phyloP scores from a whole-genome alignment of 148 eudicot genomes.

The Pharnaceum exiguum region DNA sequence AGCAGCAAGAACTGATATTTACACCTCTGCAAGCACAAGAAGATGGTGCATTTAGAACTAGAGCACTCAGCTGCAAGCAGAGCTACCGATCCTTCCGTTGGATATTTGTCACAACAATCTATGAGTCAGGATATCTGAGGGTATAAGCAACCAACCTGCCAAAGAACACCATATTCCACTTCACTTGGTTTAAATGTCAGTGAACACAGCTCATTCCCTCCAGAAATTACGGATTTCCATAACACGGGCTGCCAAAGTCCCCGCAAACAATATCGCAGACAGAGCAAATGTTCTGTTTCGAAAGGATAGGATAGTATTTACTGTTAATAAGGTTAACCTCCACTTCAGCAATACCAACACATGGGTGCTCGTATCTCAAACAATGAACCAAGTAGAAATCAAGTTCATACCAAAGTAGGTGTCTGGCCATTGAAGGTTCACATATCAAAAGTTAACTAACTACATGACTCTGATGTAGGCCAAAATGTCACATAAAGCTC shows the following conservation, averaged over 20 bases:
- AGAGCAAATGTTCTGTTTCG: constrained; percentile 55
- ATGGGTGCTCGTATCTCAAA: constrained; percentile 15
- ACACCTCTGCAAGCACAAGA: constrained; percentile 14
- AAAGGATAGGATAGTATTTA: constrained; percentile 55
- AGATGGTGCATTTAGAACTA: constrained; percentile 4
- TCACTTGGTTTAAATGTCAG: not conserved
- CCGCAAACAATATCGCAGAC: constrained; percentile 49
- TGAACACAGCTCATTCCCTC: not conserved
- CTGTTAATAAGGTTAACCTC: constrained; percentile 26
- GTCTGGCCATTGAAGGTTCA: constrained; percentile 52
- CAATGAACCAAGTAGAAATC: constrained; percentile 40
- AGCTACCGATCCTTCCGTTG: not conserved
- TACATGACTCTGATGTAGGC: constrained; percentile 37
- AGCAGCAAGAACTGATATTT: too few species aligned
- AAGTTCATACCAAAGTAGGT: constrained; percentile 48
- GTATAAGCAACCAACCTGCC: not conserved
- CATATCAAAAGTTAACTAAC: constrained; percentile 27
- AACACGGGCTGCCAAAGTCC: constrained; percentile 28
- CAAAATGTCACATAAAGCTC: constrained; percentile 33
- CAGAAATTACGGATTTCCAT: not conserved
- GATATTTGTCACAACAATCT: not conserved
- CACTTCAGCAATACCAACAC: constrained; percentile 15
- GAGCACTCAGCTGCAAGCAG: constrained; percentile 10
- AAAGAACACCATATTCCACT: not conserved
- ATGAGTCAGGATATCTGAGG: not conserved